phyloP scores from a whole-genome alignment of 2,329 filamentous ascomycete species.

The Salinomyces thailandicus region DNA sequence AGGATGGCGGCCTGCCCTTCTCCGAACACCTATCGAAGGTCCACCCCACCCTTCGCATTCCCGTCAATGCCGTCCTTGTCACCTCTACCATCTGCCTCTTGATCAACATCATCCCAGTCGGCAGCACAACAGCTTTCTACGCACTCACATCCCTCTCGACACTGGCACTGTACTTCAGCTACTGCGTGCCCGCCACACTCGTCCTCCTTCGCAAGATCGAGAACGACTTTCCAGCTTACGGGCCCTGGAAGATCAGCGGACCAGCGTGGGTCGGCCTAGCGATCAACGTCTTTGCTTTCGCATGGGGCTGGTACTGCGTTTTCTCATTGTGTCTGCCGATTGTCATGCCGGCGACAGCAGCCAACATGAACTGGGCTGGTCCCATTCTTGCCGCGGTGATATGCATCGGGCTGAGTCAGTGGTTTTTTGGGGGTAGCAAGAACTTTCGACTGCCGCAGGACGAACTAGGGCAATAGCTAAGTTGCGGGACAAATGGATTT shows the following conservation, averaged over 20 bases:
- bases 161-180: slow-evolving; percentile 5
- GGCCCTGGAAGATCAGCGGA: slow-evolving; percentile 7
- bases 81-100: slow-evolving; percentile 24
- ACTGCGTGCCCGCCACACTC: slow-evolving; percentile 1
- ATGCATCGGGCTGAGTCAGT: slow-evolving; percentile 6
- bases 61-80: slow-evolving; percentile 29
- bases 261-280: not conserved
- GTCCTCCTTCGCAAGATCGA: slow-evolving; percentile 4
- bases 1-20: slow-evolving; percentile 6
- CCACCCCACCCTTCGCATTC: slow-evolving; percentile 21
- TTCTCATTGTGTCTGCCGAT: slow-evolving; percentile 17
- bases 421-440: slow-evolving; percentile 5
- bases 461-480: not conserved
- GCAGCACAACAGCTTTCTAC: slow-evolving; percentile 14
- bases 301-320: slow-evolving; percentile 30
- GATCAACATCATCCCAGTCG: slow-evolving; percentile 32
- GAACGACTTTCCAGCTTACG: slow-evolving; percentile 1
- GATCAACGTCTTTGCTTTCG: slow-evolving; percentile 17
- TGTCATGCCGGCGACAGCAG: slow-evolving; percentile 8
- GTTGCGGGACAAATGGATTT: too few species aligned
- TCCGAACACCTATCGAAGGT: not conserved
- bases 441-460: slow-evolving; percentile 3
- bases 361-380: slow-evolving; percentile 9
- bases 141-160: slow-evolving; percentile 4
- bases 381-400: slow-evolving; percentile 9